Evolutionary conservation across 2,329 filamentous ascomycete species (phyloP), one percentile per base, ranked within the genome.

Genomic region (Exophiala phaeomuriformis): DNA sequence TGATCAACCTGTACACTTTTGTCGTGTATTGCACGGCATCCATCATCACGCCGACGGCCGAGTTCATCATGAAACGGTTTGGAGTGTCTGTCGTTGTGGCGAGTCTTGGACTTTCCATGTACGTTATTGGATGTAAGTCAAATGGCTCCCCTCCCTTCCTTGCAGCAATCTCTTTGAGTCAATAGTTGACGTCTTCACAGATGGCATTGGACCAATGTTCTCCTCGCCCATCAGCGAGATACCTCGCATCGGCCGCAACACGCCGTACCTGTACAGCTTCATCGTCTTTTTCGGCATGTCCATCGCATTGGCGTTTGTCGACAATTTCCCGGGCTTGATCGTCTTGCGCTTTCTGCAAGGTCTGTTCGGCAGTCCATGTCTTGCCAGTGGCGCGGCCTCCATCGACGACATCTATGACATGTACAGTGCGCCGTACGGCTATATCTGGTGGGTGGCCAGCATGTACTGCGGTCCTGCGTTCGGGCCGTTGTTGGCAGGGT

Each of bases 171-270:
- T 19, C 19, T 19, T 19, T 3, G 56, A 70, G 39, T 65, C 68
- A 5, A 53, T 69, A 5, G 70, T 69, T 44, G 67, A 69, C 44
- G 55, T 64, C 12, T 41, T 31, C 10, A 7, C 1, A 57, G 55
- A 81, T 58, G 78, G 84, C 12, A 72, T 77, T 2, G 81, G 81
- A 0, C 80, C 80, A 0, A 67, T 84, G 9, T 68, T 84, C 12
- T 85, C 82, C 73, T 83, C 81, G 0, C 84, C 84, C 0, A 65
- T 86, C 12, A 75, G 78, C 30, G 45, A 47, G 12, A 27, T 47
- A 1, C 45, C 45, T 36, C 10, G 5, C 29, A 47, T 47, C 31
- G 66, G 66, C 30, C 63, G 66, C 7, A 55, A 61, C 33, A 61
- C 61, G 2, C 61, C 68, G 0, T 68, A 67, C 47, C 64, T 68